Base-by-base conservation (phyloP, 2,329 filamentous ascomycete genomes). In the Ceratocystis papillata region DNA sequence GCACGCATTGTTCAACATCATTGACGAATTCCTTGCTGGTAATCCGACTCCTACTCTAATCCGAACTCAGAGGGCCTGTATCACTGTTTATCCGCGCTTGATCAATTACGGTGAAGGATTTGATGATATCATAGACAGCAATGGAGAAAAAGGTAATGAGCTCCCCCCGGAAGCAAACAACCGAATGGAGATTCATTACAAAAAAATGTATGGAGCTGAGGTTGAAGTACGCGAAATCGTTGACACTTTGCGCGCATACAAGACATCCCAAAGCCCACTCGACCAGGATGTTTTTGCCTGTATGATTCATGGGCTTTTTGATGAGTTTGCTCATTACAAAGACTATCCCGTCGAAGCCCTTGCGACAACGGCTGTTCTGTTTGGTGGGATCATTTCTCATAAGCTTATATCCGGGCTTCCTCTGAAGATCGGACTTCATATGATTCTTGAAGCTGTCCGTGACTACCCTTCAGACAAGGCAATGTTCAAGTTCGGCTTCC, bases 401-500 rank as follows among this genome's bases (percentile, higher is more conserved):
- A 91, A 92, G 72, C 82, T 99, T 5, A 88, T 99, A 63, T 90
- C 91, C 5, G 88, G 91, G 53, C 83, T 99, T 20, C 90, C 94
- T 2, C 83, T 97, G 44, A 91, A 96, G 73, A 91, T 96, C 66
- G 94, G 90, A n/a, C 79, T 97, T 17, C 91, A 89, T 17, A 96
- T 99, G 90, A 96, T 99, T 69, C 79, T 97, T n/a, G 92, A 99
- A 74, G 90, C 94, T 12, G 91, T 99, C 28, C 83, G 90, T 69
- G 91, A 96, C 69, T 90, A 94, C 72, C 78, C 82, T 41, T 85
- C 88, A 0, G 88, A 95, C 41, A 86, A 92, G 68, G 86, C 90
- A 0, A 97, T 99, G 94, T 97, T 94, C 79, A 96, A 96, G 72
- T 99, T 99, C 73, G 94, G 95, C 10, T 81, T 99, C 12, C 94